Conservation (phyloP, 345 rosid species). For the Melaleuca quinquenervia region DNA sequence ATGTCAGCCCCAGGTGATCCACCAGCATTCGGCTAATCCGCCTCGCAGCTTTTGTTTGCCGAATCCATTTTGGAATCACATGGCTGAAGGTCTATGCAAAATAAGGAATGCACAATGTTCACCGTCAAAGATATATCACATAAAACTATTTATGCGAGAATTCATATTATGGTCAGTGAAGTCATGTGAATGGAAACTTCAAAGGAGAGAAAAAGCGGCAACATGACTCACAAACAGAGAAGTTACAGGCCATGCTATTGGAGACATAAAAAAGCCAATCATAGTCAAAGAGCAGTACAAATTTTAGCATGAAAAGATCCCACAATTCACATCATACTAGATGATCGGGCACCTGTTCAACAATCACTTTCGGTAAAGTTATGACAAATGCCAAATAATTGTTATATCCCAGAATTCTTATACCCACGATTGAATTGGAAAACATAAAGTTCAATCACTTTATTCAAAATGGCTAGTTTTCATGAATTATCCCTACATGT, state of each 20-base stretch:
- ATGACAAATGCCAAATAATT: background rate
- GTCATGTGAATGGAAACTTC: background rate
- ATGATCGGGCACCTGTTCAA: background rate
- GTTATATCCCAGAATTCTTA: background rate
- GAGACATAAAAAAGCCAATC: background rate
- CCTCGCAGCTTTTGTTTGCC: constrained; percentile 44
- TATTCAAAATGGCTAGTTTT: background rate
- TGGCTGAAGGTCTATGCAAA: constrained; percentile 56
- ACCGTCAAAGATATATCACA: background rate
- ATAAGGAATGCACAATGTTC: background rate
- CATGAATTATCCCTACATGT: background rate
- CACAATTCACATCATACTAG: background rate
- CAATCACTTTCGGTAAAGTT: background rate
- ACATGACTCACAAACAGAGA: background rate
- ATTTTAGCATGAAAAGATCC: background rate
- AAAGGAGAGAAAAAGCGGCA: background rate
- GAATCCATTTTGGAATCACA: constrained; percentile 60
- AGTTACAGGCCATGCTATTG: background rate
- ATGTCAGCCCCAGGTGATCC: constrained; percentile 78
- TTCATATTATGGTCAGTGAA: background rate
- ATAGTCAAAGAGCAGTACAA: background rate
- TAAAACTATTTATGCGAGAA: background rate
- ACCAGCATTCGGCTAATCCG: constrained; percentile 63
- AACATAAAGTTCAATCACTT: background rate
- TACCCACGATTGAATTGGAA: background rate